Evolutionary conservation across 352 stramenopile species (phyloP).

Genomic region (Phytophthora pini): DNA sequence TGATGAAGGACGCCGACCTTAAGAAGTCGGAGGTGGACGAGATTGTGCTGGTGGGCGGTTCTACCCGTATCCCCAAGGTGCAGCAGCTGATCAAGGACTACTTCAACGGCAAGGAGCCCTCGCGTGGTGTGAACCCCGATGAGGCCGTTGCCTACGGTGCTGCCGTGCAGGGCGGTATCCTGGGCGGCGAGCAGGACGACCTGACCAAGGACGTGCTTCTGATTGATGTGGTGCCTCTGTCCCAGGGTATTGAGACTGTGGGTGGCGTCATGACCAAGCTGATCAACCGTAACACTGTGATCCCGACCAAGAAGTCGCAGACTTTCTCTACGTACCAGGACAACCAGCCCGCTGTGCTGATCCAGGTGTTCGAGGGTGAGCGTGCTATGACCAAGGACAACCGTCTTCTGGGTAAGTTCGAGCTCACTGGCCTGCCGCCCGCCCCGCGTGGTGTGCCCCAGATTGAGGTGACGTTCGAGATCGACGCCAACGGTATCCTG

Average conservation of each 20-base stretch:
- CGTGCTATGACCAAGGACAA: constrained; percentile 99
- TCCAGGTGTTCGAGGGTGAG: constrained; percentile 98
- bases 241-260: constrained; percentile 98
- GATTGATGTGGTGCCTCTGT: constrained; percentile 98
- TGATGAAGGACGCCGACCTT: constrained; percentile 96
- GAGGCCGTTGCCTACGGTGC: constrained; percentile 99
- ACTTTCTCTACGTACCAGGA: constrained; percentile 99
- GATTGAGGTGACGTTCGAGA: constrained; percentile 99
- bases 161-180: constrained; percentile 96
- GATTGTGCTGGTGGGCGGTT: constrained; percentile 99
- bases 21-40: constrained; percentile 98
- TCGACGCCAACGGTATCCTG: constrained; percentile 99
- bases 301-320: constrained; percentile 99
- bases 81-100: constrained; percentile 97
- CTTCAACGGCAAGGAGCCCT: constrained; percentile 98
- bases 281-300: constrained; percentile 98
- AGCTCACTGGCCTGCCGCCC: constrained; percentile 97
- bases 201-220: constrained; percentile 95
- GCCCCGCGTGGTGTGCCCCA: constrained; percentile 98
- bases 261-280: constrained; percentile 99
- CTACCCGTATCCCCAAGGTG: constrained; percentile 98
- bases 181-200: constrained; percentile 94
- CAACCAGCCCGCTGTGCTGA: constrained; percentile 94
- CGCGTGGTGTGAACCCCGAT: constrained; percentile 95
- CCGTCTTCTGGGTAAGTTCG: constrained; percentile 99